A percentile compares a stretch with the other conserved stretches of the same genome.
Conservation (phyloP, 2,329 filamentous ascomycete genomes). For the Cytospora schulzeri region DNA sequence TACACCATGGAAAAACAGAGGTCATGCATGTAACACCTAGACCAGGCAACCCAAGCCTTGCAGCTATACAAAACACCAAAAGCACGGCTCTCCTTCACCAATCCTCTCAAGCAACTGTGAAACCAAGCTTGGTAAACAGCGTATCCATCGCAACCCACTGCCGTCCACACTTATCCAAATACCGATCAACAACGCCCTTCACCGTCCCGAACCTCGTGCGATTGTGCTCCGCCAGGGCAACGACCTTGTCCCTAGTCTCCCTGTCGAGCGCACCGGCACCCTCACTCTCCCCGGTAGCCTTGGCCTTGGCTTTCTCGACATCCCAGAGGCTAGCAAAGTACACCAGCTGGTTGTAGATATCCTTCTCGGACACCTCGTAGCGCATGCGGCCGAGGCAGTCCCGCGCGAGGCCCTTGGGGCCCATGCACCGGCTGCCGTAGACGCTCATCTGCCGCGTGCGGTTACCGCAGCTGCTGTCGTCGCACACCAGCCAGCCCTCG, state of each 20-base stretch:
- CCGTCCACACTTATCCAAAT: constrained; percentile 85
- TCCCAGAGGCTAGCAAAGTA: constrained; percentile 88
- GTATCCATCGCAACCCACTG: constrained; percentile 95
- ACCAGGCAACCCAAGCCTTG: not conserved
- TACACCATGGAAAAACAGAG: not conserved
- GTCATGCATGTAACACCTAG: not conserved
- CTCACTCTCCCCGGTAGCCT: constrained; percentile 45
- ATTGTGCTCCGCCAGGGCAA: constrained; percentile 80
- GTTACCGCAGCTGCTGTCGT: constrained; percentile 83
- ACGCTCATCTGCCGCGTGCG: constrained; percentile 91
- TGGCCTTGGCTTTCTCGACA: constrained; percentile 74
- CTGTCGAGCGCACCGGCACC: constrained; percentile 37
- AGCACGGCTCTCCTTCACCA: not conserved
- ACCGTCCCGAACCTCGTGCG: constrained; percentile 75
- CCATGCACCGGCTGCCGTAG: constrained; percentile 86
- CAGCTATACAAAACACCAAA: constrained; percentile 3
- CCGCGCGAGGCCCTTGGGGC: constrained; percentile 79
- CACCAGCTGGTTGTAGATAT: constrained; percentile 90
- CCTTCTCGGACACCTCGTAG: constrained; percentile 85
- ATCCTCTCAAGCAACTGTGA: constrained; percentile 36
- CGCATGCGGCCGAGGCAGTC: constrained; percentile 87
- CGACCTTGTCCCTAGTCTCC: constrained; percentile 65
- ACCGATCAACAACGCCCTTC: constrained; percentile 76
- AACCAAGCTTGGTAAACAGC: constrained; percentile 72
- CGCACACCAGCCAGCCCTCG: constrained; percentile 86